Conservation (phyloP, 2,329 filamentous ascomycete genomes). For the Fusarium tricinctum region DNA sequence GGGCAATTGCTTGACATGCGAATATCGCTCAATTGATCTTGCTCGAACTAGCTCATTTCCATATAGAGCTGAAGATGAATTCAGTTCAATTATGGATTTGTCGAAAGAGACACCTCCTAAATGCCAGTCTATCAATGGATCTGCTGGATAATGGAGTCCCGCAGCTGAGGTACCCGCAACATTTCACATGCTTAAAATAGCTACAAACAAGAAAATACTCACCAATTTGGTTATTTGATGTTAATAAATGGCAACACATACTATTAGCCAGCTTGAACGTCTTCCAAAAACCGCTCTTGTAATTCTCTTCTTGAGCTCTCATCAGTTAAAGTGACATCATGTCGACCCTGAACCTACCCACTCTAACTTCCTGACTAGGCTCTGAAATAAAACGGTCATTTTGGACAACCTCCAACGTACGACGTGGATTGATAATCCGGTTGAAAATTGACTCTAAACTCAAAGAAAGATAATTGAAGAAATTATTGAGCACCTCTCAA, state of each 20-base stretch:
- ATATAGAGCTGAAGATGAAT: no score
- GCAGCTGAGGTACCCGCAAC: slow-evolving; percentile 20
- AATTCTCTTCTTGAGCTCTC: slow-evolving; percentile 5
- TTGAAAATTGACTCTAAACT: neutral
- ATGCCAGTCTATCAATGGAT: neutral
- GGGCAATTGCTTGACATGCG: no score
- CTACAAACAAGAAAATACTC: neutral
- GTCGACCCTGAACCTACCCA: slow-evolving; percentile 37
- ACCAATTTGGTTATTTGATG: neutral
- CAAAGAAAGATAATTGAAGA: neutral
- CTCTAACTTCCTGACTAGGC: neutral
- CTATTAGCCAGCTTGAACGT: neutral
- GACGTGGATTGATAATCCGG: neutral
- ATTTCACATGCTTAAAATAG: neutral
- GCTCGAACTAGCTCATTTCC: no score
- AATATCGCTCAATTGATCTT: no score
- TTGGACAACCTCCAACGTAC: neutral
- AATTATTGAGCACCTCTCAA: neutral
- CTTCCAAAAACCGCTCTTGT: neutral
- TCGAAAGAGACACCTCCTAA: neutral
- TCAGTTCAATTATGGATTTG: neutral
- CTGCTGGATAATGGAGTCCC: slow-evolving; percentile 23
- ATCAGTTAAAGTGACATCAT: slow-evolving; percentile 41
- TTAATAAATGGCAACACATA: neutral
- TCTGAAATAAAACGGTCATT: neutral